Conservation (phyloP, 345 rosid genomes). For the Tarenaya hassleriana region DNA sequence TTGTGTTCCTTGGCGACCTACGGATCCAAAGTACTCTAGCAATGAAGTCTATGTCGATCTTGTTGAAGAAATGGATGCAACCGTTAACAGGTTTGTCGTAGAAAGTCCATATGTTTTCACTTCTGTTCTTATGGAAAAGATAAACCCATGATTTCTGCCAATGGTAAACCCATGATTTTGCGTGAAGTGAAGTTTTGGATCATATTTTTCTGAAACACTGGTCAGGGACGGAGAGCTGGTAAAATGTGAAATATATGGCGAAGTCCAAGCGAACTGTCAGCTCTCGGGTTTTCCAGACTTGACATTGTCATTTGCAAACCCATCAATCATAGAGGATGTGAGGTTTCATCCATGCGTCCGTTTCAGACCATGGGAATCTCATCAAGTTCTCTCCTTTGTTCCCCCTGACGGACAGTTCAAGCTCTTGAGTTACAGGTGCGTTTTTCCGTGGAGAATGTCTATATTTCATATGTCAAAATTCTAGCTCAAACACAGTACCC, state of each 20-base stretch:
- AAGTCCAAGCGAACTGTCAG: conserved; percentile 82
- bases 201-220: background rate
- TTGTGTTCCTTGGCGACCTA: conserved; percentile 88
- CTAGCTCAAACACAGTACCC: background rate
- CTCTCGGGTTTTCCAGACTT: conserved; percentile 93
- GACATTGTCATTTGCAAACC: conserved; percentile 79
- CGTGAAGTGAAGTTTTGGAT: too few species aligned
- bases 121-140: background rate
- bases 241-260: conserved; percentile 57
- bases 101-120: too few species aligned
- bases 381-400: conserved; percentile 85
- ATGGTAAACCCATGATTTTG: too few species aligned
- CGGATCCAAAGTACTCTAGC: conserved; percentile 76
- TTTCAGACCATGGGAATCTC: conserved; percentile 93
- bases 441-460: background rate
- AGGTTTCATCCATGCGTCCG: conserved; percentile 94
- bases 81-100: conserved; percentile 64
- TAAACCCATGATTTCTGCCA: background rate
- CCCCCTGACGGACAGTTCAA: conserved; percentile 97
- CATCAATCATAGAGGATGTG: conserved; percentile 66
- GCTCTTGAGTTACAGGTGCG: conserved; percentile 96
- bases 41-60: conserved; percentile 91
- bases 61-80: conserved; percentile 92
- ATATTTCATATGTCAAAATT: background rate
- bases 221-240: conserved; percentile 35